phyloP scores from a whole-genome alignment of 176 grass and related monocot species.

The Rhynchospora breviuscula region DNA sequence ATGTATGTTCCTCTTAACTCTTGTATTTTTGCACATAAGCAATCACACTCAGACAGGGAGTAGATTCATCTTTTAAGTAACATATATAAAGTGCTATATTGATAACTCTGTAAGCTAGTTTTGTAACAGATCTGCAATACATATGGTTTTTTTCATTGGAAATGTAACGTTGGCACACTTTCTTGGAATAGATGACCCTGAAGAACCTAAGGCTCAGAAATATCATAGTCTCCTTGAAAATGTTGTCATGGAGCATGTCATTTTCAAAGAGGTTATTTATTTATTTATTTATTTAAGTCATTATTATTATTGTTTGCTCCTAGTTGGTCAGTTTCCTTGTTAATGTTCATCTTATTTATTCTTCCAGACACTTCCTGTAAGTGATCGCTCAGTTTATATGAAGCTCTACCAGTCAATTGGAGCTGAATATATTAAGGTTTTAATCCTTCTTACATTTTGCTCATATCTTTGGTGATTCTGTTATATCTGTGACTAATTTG shows the following conservation, averaged over 20 bases:
- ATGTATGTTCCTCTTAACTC: conserved; percentile 38
- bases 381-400: conserved; percentile 48
- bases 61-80: neutral
- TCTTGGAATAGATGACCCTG: conserved; percentile 64
- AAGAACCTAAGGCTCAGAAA: conserved; percentile 41
- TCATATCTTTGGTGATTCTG: conserved; percentile 9
- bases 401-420: conserved; percentile 76
- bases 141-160: conserved; percentile 7
- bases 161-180: conserved; percentile 6
- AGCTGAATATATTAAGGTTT: conserved; percentile 81
- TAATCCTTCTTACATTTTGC: conserved; percentile 14
- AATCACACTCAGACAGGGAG: neutral
- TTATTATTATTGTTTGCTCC: conserved; percentile 28
- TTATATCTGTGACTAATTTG: conserved; percentile 11
- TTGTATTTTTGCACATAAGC: neutral
- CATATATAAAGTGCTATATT: neutral
- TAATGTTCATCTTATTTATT: conserved; percentile 28
- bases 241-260: conserved; percentile 28
- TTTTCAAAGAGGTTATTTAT: conserved; percentile 63
- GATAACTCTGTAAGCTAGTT: conserved; percentile 16
- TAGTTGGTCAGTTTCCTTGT: conserved; percentile 20
- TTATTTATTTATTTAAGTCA: neutral
- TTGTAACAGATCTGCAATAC: conserved; percentile 12
- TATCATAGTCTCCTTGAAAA: conserved; percentile 25
- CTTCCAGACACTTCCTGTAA: conserved; percentile 57